phyloP scores from a whole-genome alignment of 352 stramenopile species.

The Phytophthora meadii region DNA sequence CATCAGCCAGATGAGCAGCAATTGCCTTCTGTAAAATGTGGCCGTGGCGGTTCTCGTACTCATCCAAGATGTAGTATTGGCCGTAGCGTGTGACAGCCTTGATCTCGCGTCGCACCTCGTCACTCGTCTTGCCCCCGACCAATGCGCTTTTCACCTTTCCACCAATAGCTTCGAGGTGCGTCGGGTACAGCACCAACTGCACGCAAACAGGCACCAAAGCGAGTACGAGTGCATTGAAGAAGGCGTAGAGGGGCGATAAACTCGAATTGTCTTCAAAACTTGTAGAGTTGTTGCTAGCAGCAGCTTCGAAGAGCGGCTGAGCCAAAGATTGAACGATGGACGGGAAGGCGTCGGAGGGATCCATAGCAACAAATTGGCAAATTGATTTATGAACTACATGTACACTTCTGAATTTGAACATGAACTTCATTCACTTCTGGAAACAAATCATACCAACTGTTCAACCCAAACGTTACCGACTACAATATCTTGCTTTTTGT shows the following conservation, averaged over 20 bases:
- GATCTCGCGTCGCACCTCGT: constrained; percentile 34
- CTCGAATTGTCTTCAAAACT: neutral
- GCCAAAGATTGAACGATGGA: constrained; percentile 19
- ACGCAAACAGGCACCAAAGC: constrained; percentile 51
- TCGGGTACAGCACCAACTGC: constrained; percentile 39
- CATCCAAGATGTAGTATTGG: constrained; percentile 35
- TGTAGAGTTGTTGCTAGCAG: constrained; percentile 12
- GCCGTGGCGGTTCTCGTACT: constrained; percentile 36
- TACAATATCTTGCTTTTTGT: constrained; percentile 6
- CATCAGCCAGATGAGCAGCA: constrained; percentile 40
- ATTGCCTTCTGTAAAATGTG: constrained; percentile 58
- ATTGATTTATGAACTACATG: constrained; percentile 12
- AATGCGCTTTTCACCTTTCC: constrained; percentile 11
- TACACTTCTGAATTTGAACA: neutral
- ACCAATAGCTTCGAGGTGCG: constrained; percentile 20
- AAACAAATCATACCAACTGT: constrained; percentile 3
- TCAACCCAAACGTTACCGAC: neutral
- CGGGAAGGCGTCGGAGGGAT: constrained; percentile 16
- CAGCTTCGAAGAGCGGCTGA: constrained; percentile 24
- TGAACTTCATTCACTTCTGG: constrained; percentile 13
- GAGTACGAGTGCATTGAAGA: constrained; percentile 48
- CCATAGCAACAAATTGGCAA: constrained; percentile 15
- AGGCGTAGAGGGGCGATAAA: constrained; percentile 23
- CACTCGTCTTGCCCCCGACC: constrained; percentile 20
- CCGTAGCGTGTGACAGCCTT: constrained; percentile 39